A percentile compares a stretch with the other conserved stretches of the same genome.
phyloP scores from a whole-genome alignment of 192 early-diverging fungal genomes.

The Dimargaris cristalligena region DNA sequence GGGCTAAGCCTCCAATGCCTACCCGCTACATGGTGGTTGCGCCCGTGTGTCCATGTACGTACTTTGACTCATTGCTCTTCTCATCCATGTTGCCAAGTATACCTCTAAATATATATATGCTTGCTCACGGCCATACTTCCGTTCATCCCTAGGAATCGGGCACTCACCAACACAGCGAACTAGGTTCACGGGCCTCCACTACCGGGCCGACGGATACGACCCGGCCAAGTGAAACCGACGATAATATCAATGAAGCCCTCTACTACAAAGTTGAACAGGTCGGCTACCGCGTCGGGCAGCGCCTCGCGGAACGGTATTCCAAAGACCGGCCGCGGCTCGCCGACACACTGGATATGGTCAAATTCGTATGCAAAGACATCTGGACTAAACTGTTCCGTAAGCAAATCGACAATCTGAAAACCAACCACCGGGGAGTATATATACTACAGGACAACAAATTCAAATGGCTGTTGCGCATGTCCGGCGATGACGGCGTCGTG shows the following conservation, averaged over 20 bases:
- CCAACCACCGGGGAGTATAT: slow-evolving; percentile 95
- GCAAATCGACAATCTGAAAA: slow-evolving; percentile 97
- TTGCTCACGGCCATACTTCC: too few species aligned
- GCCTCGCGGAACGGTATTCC: slow-evolving; percentile 78
- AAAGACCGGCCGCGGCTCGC: slow-evolving; percentile 72
- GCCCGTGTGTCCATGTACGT: too few species aligned
- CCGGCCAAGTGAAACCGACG: too few species aligned
- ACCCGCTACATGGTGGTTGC: too few species aligned
- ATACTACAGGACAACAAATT: slow-evolving; percentile 97
- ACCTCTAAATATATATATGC: too few species aligned
- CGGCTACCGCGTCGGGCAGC: slow-evolving; percentile 77
- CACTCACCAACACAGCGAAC: too few species aligned
- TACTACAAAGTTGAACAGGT: slow-evolving; percentile 82
- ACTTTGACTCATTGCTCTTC: too few species aligned
- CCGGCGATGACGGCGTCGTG: slow-evolving; percentile 52
- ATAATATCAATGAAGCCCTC: slow-evolving; percentile 68
- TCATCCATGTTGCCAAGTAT: too few species aligned
- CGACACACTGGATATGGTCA: slow-evolving; percentile 91
- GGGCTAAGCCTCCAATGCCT: too few species aligned
- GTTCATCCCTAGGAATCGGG: too few species aligned
- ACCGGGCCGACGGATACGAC: too few species aligned
- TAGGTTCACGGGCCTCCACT: too few species aligned
- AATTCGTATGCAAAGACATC: slow-evolving; percentile 97
- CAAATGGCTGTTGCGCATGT: slow-evolving; percentile 87
- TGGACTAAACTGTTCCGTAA: slow-evolving; percentile 93